Conservation (phyloP, 2,329 filamentous ascomycete genomes). For the Trematosphaeria pertusa region DNA sequence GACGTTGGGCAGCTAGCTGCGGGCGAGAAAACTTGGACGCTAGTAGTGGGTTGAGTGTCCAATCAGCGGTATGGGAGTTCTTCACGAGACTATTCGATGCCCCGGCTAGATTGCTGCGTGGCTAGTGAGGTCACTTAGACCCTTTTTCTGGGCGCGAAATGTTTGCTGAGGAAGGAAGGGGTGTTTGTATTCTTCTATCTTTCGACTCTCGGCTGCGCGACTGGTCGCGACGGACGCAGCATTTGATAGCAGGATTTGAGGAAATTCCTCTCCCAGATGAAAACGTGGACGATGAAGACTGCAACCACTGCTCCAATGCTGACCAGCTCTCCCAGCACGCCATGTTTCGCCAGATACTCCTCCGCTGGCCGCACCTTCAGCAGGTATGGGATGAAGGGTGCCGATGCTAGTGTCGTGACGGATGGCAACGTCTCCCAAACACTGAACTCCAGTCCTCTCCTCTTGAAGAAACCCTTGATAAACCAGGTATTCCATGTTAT, state of each 20-base stretch:
- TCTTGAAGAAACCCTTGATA: conserved; percentile 58
- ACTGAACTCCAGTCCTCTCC: conserved; percentile 25
- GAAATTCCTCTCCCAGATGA: conserved; percentile 42
- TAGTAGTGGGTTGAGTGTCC: conserved; percentile 16
- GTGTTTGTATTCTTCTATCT: too few relatives aligned
- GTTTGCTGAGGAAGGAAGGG: too few relatives aligned
- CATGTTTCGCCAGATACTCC: conserved; percentile 40
- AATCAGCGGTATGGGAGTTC: too few relatives aligned
- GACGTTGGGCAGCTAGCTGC: conserved; percentile 20
- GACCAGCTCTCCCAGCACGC: conserved; percentile 51
- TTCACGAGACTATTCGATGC: too few relatives aligned
- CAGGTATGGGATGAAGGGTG: conserved; percentile 46
- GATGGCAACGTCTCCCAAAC: conserved; percentile 28
- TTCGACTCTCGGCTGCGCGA: too few relatives aligned
- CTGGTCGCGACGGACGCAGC: conserved; percentile 27
- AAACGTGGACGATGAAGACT: conserved; percentile 43
- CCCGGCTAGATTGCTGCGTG: too few relatives aligned
- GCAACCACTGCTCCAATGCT: conserved; percentile 47
- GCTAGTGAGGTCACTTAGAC: too few relatives aligned
- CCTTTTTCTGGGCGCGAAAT: not conserved
- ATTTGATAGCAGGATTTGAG: conserved; percentile 44
- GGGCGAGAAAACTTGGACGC: conserved; percentile 10
- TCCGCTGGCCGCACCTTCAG: conserved; percentile 38
- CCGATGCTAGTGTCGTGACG: conserved; percentile 43
- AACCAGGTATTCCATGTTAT: conserved; percentile 82